A percentile compares a stretch with the other conserved stretches of the same genome.
These are phyloP conservation scores for Actinidia arguta DNA, from an alignment of 179 eudicot genomes.

Conservation along the genomic window DNA sequence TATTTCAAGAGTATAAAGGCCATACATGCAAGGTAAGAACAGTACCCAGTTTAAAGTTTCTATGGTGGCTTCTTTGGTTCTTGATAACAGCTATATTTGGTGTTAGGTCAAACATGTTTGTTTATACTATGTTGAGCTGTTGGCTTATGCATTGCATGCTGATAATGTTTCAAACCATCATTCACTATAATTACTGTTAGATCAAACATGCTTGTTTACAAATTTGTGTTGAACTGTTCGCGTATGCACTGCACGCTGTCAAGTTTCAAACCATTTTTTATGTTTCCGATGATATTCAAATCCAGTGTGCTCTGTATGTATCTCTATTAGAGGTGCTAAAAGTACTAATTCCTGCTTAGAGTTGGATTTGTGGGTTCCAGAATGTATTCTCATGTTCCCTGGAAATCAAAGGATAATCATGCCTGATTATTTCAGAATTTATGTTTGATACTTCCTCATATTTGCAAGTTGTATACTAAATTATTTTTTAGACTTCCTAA, in stretches of 20 bases:
- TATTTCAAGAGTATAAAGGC: slow-evolving; percentile 93
- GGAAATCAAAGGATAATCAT: neutral
- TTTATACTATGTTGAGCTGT: too few relatives aligned
- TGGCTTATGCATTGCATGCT: too few relatives aligned
- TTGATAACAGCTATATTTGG: too few relatives aligned
- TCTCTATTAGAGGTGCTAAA: neutral
- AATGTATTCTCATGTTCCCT: neutral
- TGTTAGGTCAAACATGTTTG: too few relatives aligned
- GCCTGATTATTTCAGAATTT: too few relatives aligned
- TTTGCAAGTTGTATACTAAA: too few relatives aligned
- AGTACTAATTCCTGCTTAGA: neutral
- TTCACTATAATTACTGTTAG: neutral
- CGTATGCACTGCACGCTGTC: neutral
- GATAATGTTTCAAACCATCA: too few relatives aligned
- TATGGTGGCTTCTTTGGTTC: neutral
- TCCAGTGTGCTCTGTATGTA: slow-evolving; percentile 41
- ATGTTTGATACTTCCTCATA: too few relatives aligned
- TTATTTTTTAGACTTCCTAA: too few relatives aligned
- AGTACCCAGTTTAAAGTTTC: neutral
- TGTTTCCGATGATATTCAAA: neutral
- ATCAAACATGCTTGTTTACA: neutral
- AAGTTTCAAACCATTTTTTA: neutral
- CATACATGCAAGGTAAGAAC: slow-evolving; percentile 87
- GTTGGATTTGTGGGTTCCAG: neutral
- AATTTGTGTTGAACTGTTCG: neutral